A percentile compares a stretch with the other conserved stretches of the same genome.
Evolutionary conservation across 257 asterid genomes (phyloP).

Genomic region (Lantana camara): DNA sequence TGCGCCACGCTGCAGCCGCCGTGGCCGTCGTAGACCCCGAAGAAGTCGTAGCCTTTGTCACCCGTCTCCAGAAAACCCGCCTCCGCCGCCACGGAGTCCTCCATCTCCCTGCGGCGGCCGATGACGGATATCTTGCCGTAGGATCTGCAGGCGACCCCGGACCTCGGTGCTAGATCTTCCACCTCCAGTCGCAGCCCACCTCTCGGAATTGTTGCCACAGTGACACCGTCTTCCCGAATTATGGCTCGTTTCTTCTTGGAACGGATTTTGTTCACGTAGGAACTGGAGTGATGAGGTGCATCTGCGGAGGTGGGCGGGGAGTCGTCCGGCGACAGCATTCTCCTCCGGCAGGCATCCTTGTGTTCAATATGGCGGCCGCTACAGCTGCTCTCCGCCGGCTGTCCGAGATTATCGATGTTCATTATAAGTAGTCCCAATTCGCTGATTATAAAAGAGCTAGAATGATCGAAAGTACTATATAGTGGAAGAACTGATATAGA

Average conservation of each 20-base stretch:
- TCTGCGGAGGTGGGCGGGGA: neutral
- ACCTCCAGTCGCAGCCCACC: no score
- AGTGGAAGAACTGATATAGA: neutral
- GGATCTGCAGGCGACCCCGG: slow-evolving; percentile 9
- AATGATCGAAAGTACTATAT: neutral
- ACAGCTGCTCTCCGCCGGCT: neutral
- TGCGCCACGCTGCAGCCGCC: slow-evolving; percentile 61
- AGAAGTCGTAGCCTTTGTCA: slow-evolving; percentile 41
- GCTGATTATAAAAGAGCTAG: no score
- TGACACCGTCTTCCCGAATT: neutral
- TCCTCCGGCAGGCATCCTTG: slow-evolving; percentile 30
- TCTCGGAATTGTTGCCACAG: no score
- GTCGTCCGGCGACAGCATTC: slow-evolving; percentile 23
- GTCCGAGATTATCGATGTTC: neutral
- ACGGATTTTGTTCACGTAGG: neutral
- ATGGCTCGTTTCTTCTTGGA: slow-evolving; percentile 10
- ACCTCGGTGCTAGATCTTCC: neutral
- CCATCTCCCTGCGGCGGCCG: slow-evolving; percentile 69
- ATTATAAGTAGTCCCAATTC: neutral
- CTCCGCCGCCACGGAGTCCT: slow-evolving; percentile 56
- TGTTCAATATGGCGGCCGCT: slow-evolving; percentile 6
- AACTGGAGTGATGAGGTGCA: neutral
- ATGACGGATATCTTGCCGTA: slow-evolving; percentile 56
- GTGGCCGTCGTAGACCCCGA: slow-evolving; percentile 63
- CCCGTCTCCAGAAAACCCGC: slow-evolving; percentile 38